phyloP scores from a whole-genome alignment of 2,329 filamentous ascomycete species.

The Cylindrodendrum hubeiense region DNA sequence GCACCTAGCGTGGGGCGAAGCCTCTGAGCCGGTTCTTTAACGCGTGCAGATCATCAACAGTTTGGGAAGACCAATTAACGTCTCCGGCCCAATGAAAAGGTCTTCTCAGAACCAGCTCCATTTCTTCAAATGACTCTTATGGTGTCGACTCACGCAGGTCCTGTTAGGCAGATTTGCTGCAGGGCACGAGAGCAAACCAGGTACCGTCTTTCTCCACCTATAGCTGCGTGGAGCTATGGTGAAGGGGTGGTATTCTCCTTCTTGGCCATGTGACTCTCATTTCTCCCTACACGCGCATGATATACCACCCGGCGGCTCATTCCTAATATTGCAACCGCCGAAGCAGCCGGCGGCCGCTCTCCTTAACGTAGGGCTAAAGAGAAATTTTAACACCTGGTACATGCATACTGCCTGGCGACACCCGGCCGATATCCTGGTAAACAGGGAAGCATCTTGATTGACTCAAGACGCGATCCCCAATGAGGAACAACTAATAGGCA shows the following conservation, averaged over 20 bases:
- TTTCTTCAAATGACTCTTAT: neutral
- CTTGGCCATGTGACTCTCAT: neutral
- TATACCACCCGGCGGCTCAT: neutral
- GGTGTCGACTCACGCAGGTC: neutral
- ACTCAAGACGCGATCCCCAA: neutral
- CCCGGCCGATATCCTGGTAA: neutral
- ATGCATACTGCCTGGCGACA: neutral
- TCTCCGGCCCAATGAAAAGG: neutral
- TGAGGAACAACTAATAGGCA: neutral
- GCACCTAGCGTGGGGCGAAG: neutral
- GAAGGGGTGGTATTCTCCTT: neutral
- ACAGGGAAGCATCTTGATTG: neutral
- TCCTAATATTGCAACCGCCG: neutral
- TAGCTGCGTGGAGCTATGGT: neutral
- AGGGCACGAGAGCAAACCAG: neutral
- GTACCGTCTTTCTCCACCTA: neutral
- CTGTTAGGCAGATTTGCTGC: neutral
- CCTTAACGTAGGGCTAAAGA: neutral
- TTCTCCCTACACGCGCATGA: neutral
- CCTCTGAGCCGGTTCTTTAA: too few species aligned
- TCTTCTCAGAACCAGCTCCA: neutral
- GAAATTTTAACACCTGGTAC: neutral
- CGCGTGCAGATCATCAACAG: neutral
- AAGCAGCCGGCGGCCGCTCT: neutral
- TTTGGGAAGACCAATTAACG: neutral